Evolutionary conservation across 2,329 filamentous ascomycete genomes (phyloP).

Genomic region (Cadophora malorum): DNA sequence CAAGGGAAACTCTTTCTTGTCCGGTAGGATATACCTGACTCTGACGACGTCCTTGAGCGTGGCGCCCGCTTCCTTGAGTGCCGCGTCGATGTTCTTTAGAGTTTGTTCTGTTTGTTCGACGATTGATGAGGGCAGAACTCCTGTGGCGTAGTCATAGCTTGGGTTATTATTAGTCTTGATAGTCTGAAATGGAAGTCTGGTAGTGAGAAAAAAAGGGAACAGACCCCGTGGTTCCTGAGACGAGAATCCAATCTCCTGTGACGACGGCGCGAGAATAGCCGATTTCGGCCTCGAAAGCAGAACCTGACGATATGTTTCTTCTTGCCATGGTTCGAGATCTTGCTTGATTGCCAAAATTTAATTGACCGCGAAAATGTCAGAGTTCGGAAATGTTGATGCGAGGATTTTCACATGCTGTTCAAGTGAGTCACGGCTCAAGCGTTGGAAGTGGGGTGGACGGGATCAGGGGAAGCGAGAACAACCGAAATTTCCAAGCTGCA

Average conservation of each 20-base stretch:
- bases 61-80: not conserved
- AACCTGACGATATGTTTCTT: conserved; percentile 12
- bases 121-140: not conserved
- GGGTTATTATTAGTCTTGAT: not conserved
- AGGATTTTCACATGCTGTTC: too few relatives aligned
- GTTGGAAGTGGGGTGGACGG: too few relatives aligned
- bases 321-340: not conserved
- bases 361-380: too few relatives aligned
- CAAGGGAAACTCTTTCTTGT: conserved; percentile 15
- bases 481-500: too few relatives aligned
- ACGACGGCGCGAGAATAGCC: conserved; percentile 16
- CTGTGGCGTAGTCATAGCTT: conserved; percentile 12
- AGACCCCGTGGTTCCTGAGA: conserved; percentile 20
- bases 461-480: too few relatives aligned
- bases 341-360: too few relatives aligned
- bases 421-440: too few relatives aligned
- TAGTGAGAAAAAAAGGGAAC: too few relatives aligned
- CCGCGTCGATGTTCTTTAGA: conserved; percentile 9
- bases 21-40: conserved; percentile 11
- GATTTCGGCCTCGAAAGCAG: conserved; percentile 13
- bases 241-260: conserved; percentile 14
- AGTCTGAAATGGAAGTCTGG: too few relatives aligned
- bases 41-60: not conserved
- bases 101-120: conserved; percentile 17
- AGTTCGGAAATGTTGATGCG: too few relatives aligned